These are phyloP conservation scores for Fusarium graminum DNA, from an alignment of 2,329 filamentous ascomycete genomes.

Conservation along the genomic window DNA sequence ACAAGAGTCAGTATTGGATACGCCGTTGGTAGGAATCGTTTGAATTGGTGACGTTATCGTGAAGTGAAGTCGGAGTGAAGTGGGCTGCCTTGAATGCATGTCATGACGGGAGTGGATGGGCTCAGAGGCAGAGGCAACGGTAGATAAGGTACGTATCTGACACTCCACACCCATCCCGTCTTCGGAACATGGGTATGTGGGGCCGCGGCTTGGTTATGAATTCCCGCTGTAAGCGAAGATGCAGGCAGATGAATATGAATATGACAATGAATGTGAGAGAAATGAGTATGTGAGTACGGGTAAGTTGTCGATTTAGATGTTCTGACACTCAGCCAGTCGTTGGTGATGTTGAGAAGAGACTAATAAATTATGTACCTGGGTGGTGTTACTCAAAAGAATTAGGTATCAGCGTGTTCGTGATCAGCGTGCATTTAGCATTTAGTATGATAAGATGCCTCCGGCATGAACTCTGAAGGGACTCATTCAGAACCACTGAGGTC, in stretches of 20 bases:
- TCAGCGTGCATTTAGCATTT: slow-evolving; percentile 2
- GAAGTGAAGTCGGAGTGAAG: slow-evolving; percentile 27
- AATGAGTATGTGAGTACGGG: neutral
- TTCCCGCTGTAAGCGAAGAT: slow-evolving; percentile 29
- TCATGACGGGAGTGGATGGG: slow-evolving; percentile 28
- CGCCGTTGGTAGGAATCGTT: slow-evolving; percentile 28
- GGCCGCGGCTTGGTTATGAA: slow-evolving; percentile 20
- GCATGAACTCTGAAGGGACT: slow-evolving; percentile 5
- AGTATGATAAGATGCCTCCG: slow-evolving; percentile 20
- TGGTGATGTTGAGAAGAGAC: no score
- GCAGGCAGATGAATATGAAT: neutral
- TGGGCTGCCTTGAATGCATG: slow-evolving; percentile 18
- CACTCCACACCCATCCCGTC: slow-evolving; percentile 20
- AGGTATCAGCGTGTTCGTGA: neutral
- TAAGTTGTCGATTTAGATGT: neutral
- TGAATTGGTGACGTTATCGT: slow-evolving; percentile 40
- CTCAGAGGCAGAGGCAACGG: neutral
- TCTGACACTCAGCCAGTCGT: no score
- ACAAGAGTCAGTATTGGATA: neutral
- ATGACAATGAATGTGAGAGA: neutral
- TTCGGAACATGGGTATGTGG: slow-evolving; percentile 31
- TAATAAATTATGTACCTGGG: no score
- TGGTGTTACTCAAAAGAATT: no score
- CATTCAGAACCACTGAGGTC: slow-evolving; percentile 7
- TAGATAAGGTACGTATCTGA: slow-evolving; percentile 37